phyloP scores from a whole-genome alignment of 352 stramenopile species.

The Blastocystis sp. region DNA sequence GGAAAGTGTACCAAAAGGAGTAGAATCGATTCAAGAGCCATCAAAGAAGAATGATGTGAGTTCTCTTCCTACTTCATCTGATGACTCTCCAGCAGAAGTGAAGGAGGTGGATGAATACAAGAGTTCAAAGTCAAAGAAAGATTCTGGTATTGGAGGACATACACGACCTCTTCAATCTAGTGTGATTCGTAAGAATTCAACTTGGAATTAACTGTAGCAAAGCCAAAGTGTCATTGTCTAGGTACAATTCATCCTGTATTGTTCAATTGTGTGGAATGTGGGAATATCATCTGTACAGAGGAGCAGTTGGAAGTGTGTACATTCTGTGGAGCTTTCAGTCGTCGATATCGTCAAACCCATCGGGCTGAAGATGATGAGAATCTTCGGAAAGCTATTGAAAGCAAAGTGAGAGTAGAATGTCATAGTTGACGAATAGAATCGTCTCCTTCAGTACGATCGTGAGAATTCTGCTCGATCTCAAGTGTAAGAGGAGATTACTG shows the following conservation, averaged over 20 bases:
- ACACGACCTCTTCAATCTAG: neutral
- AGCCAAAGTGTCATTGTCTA: slow-evolving; percentile 24
- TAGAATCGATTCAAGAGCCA: neutral
- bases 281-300: slow-evolving; percentile 49
- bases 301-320: slow-evolving; percentile 47
- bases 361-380: neutral
- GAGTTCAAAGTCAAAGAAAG: slow-evolving; percentile 27
- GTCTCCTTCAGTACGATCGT: slow-evolving; percentile 22
- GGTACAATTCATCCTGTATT: slow-evolving; percentile 31
- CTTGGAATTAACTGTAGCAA: neutral
- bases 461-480: slow-evolving; percentile 36
- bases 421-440: slow-evolving; percentile 8
- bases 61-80: neutral
- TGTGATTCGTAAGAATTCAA: slow-evolving; percentile 19
- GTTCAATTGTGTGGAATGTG: slow-evolving; percentile 46
- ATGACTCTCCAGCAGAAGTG: neutral
- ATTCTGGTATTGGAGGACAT: neutral
- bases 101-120: neutral
- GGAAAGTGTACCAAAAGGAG: neutral
- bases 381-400: slow-evolving; percentile 33
- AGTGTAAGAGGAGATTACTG: neutral
- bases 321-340: slow-evolving; percentile 39
- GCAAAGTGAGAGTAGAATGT: neutral
- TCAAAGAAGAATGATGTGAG: neutral
- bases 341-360: neutral